A percentile compares a stretch with the other conserved stretches of the same genome.
These are phyloP conservation scores for Colletotrichum viniferum DNA, from an alignment of 2,329 filamentous ascomycete genomes.

Conservation along the genomic window DNA sequence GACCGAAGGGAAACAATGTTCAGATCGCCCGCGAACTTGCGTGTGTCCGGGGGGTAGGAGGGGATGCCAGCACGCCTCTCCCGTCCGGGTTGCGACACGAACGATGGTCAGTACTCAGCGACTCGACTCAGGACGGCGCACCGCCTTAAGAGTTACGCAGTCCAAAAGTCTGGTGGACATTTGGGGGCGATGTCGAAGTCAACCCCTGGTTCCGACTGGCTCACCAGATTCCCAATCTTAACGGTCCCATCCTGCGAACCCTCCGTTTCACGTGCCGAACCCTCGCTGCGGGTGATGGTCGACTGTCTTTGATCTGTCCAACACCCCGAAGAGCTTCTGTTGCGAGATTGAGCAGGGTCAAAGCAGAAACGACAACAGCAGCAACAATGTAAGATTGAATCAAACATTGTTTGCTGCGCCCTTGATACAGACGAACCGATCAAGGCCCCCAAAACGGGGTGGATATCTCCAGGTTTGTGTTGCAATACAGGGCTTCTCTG, in stretches of 20 bases:
- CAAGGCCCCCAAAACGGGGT: neutral
- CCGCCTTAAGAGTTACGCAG: neutral
- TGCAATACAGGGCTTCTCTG: neutral
- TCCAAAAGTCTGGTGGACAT: neutral
- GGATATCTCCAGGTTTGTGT: neutral
- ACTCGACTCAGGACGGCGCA: neutral
- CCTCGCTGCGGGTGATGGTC: neutral
- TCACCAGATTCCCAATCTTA: neutral
- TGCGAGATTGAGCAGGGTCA: neutral
- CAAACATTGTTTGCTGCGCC: neutral
- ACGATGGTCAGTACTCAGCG: neutral
- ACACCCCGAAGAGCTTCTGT: neutral
- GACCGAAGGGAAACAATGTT: neutral
- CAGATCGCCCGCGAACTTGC: neutral
- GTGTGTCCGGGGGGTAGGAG: neutral
- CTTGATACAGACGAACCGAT: neutral
- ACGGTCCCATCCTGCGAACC: neutral
- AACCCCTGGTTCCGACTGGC: neutral
- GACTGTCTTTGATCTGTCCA: neutral
- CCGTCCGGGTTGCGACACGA: neutral
- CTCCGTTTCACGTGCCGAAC: constrained; percentile 13
- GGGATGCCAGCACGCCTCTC: neutral
- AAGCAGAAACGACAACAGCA: neutral
- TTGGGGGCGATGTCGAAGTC: neutral
- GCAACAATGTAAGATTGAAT: neutral